Evolutionary conservation across 306 rosid species (phyloP), one percentile per base, ranked within the genome.

Genomic region (Canavalia gladiata): DNA sequence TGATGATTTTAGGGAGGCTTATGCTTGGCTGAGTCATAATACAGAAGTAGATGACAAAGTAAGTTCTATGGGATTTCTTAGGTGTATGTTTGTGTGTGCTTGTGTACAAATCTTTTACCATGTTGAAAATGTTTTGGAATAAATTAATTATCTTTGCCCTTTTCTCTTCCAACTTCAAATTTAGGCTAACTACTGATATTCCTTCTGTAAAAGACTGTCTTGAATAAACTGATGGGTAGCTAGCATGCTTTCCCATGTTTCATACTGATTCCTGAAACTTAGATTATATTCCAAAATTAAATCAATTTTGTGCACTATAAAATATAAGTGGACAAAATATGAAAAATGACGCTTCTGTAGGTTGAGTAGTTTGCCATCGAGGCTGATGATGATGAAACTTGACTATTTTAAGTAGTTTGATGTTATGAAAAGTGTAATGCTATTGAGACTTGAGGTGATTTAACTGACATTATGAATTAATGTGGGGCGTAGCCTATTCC

Each of bases 1-100:
- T 85, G 99, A 96, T 79, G 99, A 96, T 87, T 96, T 96, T 79
- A 90, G 99, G 84, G 99, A 96, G 92, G 99, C 98, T 65, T 96
- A 96, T 83, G 97, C 92, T 75, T 96, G 99, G 99, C 84, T 96
- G 82, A 87, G 99, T 89, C 99, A 96, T 90, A 96, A 96, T 86
- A 96, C 99, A 52, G 98, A 96, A 76, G 90, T 92, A 81, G 98
- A 96, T 83, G 99, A 96, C 78, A 96, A 96, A 87, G 99, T 93
- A 82, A 89, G 97, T 81, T 75, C 64, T 45, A 42, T 81, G 12
- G 43, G 76, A 47, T 70, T 58, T 76, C 56, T 78, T 67, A 73
- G 34, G 58, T 79, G 66, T 84, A 71, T 59, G 67, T 37, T 73
- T 83, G 65, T 59, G 63, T 12, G 56, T 55, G 54, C 72, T 57